Base-by-base conservation (phyloP, 345 rosid genomes). In the Lumnitzera racemosa region DNA sequence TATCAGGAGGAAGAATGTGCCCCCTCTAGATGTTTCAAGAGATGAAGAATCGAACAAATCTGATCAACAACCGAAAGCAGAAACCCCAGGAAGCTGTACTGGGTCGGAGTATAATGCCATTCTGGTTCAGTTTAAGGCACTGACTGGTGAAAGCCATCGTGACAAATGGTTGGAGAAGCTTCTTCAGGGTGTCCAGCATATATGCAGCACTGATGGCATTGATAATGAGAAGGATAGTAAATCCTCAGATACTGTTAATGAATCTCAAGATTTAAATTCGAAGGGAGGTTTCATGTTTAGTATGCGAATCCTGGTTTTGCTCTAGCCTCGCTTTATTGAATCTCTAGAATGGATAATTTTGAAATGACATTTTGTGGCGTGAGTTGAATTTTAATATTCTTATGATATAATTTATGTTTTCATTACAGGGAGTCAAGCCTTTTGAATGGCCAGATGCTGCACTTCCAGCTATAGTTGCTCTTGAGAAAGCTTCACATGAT, bases 111-210 rank as follows among this genome's bases (percentile, higher is more conserved):
- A 79, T 61, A 53, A 67, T 63, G 70, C 74, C 49, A 83, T 95
- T 71, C 73, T 95, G 53, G 71, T 66, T 31, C 80, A 78, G 70
- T 80, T 76, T 73, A 57, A 85, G 64, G 88, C 75, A 43, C 74
- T 84, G 53, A 95, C 96, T n/a, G 96, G 91, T 61, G 87, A 86
- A 63, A 66, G 72, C 15, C 89, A 72, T 69, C 96, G 97, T 58
- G 96, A 95, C 75, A 88, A 81, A 77, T 84, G 97, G 79, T 67
- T 95, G 81, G 95, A 77, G 70, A 88, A 74, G 83, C 99, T 95
- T 73, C 85, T 90, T 68, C 90, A 86, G 65, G 81, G 81, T 63
- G 71, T 95, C 54, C 89, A 82, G 63, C 78, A 79, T 63, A 71
- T 88, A 53, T 90, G 95, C 70, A 70, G 57, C 54, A 59, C 74